A percentile compares a stretch with the other conserved stretches of the same genome.
phyloP scores from a whole-genome alignment of 2,329 filamentous ascomycete genomes.

The Trichoderma breve region DNA sequence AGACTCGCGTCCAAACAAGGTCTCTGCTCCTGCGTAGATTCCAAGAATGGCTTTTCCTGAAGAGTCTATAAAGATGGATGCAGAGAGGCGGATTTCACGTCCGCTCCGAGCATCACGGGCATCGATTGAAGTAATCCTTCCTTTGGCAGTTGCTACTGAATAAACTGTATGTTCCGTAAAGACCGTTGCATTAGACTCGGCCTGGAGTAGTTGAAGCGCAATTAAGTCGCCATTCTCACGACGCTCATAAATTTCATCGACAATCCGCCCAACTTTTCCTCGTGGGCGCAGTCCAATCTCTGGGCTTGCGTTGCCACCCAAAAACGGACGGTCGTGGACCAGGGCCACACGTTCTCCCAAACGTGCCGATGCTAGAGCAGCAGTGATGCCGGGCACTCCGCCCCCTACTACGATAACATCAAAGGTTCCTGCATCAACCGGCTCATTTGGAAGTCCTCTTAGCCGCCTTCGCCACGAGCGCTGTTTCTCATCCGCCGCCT shows the following conservation, averaged over 20 bases:
- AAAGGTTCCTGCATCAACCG: background rate
- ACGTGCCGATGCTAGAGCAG: background rate
- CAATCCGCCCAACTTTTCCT: background rate
- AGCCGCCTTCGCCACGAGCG: background rate
- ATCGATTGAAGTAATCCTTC: background rate
- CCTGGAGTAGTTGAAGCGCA: background rate
- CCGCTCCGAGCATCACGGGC: conserved; percentile 1
- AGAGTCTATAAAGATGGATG: background rate
- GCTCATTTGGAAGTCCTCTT: background rate
- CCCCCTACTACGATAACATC: conserved; percentile 4
- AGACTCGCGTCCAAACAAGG: conserved; percentile 1
- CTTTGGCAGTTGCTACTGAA: background rate
- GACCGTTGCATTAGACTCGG: background rate
- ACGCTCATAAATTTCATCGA: conserved; percentile 9
- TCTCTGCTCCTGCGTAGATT: background rate
- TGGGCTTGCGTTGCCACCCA: conserved; percentile 9
- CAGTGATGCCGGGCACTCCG: background rate
- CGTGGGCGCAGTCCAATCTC: conserved; percentile 5
- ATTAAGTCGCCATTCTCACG: background rate
- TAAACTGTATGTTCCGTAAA: background rate
- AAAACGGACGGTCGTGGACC: background rate
- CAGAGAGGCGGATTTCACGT: background rate
- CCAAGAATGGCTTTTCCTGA: conserved; percentile 6
- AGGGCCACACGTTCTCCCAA: background rate
- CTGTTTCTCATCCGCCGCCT: background rate